phyloP scores from a whole-genome alignment of 1,284 basidiomycete genomes.

The Macrocystidia cucumis region DNA sequence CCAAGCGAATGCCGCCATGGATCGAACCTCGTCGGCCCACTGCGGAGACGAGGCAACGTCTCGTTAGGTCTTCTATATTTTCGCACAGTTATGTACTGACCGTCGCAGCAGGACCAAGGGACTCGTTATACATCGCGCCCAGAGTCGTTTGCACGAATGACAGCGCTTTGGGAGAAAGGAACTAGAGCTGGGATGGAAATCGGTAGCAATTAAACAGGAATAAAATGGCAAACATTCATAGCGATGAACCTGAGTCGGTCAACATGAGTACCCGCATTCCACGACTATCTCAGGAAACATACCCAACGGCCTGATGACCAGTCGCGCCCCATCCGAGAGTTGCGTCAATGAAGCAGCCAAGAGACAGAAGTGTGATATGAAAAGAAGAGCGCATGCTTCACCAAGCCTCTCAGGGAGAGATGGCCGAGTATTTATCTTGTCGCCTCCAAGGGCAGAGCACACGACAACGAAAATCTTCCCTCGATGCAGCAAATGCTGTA shows the following conservation, averaged over 20 bases:
- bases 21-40: slow-evolving; percentile 41
- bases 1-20: slow-evolving; percentile 30
- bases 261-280: background rate
- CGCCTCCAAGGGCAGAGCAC: too few relatives aligned
- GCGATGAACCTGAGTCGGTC: slow-evolving; percentile 25
- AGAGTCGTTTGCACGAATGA: slow-evolving; percentile 36
- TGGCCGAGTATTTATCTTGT: too few relatives aligned
- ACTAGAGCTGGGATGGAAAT: slow-evolving; percentile 18
- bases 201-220: background rate
- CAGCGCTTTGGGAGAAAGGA: slow-evolving; percentile 34
- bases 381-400: too few relatives aligned
- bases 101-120: slow-evolving; percentile 37
- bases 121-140: slow-evolving; percentile 30
- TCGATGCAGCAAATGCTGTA: too few relatives aligned
- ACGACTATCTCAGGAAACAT: slow-evolving; percentile 7
- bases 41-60: slow-evolving; percentile 11
- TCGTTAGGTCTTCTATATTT: background rate
- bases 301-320: slow-evolving; percentile 35
- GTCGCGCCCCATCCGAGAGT: slow-evolving; percentile 34
- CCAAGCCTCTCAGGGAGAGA: too few relatives aligned
- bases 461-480: too few relatives aligned
- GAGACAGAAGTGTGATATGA: too few relatives aligned
- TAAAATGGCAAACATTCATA: slow-evolving; percentile 19
- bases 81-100: slow-evolving; percentile 17
- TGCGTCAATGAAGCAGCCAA: slow-evolving; percentile 11